Evolutionary conservation across 495 filamentous ascomycete genomes (phyloP), one percentile per base, ranked within the genome.

Genomic region (Penicillium macrosclerotiorum): DNA sequence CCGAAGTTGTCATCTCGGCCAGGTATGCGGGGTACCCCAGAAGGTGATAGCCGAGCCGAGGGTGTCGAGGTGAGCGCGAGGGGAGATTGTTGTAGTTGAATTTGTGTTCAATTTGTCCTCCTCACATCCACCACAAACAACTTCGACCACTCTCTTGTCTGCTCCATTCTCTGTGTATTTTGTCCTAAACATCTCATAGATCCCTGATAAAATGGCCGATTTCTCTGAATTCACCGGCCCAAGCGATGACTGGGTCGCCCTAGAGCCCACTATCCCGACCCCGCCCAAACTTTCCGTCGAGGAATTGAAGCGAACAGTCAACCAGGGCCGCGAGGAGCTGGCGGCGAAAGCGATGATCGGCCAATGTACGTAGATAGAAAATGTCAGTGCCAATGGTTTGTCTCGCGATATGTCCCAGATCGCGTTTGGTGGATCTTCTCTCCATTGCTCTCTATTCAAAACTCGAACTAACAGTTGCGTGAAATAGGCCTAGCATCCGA

Each of bases 231-330:
- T 69, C 37, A 60, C 54, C 35, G 55, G 54, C 0, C 63, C 70
- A 24, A 72, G 62, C 31, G 62, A 54, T 5, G 72, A 73, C 45
- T 75, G 72, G 72, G 14, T 66, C 12, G 67, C 62, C 13, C 39
- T 75, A 0, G 66, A 64, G 41, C 42, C 60, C 6, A 59, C 52
- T 7, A 53, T 72, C 13, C 54, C 67, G 6, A 1, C 47, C 3
- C 23, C 52, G 1, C 55, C 62, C 1, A 27, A 52, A 2, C 50
- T 65, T 1, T 47, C 50, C 4, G 6, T 58, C 13, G 55, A 63
- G 3, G 49, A 70, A 33, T 36, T 62, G 17, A 67, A 58, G 32
- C 30, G 11, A 6, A 34, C 49, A 0, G 22, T 53, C 19, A 75
- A 74, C 35, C 62, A 59, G 14, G 16, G 16, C 9, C 64, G 72